phyloP scores from a whole-genome alignment of 1,139 yeast genomes.

The Saccharomyces hybrid region DNA sequence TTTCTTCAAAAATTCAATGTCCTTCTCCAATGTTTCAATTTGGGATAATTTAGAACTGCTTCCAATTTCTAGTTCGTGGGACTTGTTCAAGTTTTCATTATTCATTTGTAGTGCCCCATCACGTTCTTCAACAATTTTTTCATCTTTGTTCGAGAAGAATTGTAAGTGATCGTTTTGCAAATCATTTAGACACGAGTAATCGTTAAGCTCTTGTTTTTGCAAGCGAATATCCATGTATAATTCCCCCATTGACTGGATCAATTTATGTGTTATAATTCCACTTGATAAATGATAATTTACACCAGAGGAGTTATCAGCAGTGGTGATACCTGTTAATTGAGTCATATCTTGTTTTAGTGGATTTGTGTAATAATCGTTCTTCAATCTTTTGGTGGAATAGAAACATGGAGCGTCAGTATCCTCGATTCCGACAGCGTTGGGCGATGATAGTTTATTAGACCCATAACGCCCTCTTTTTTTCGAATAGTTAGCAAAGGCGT shows the following conservation, averaged over 20 bases:
- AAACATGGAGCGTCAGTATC: conserved; percentile 29
- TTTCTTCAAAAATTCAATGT: too few species aligned
- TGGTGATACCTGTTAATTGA: conserved; percentile 51
- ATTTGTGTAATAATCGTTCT: conserved; percentile 61
- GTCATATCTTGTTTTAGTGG: conserved; percentile 55
- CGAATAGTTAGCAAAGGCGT: conserved; percentile 19
- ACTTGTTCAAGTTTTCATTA: conserved; percentile 13
- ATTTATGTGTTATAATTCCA: conserved; percentile 42
- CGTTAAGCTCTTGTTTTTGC: conserved; percentile 27
- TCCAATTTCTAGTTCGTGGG: conserved; percentile 21
- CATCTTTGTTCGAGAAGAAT: conserved; percentile 17
- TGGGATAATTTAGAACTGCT: too few species aligned
- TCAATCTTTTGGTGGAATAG: conserved; percentile 59
- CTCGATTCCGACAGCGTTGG: conserved; percentile 23
- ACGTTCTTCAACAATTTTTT: conserved; percentile 17
- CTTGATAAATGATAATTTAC: conserved; percentile 30
- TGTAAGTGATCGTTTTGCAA: conserved; percentile 25
- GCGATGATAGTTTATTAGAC: conserved; percentile 33
- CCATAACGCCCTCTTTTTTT: conserved; percentile 21
- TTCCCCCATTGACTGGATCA: conserved; percentile 39
- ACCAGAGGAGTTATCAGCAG: conserved; percentile 30
- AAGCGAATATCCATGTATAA: conserved; percentile 24
- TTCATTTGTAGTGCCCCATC: not conserved
- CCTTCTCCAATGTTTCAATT: too few species aligned
- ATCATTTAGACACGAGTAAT: conserved; percentile 20